Conservation (phyloP, 352 stramenopile species). For the Phytopythium boreale region DNA sequence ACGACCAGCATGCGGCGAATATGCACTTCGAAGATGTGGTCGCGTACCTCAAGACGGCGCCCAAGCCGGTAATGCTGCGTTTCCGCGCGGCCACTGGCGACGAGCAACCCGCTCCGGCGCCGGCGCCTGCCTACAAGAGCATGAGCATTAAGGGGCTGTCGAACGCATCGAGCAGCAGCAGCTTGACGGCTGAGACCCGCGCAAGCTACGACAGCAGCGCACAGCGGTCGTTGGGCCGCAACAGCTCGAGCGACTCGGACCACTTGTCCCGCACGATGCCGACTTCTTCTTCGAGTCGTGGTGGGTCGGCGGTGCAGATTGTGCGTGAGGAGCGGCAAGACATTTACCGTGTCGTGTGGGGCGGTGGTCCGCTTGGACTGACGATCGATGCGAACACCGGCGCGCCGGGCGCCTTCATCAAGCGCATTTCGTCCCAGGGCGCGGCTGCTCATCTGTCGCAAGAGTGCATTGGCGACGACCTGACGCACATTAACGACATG, state of each 20-base stretch:
- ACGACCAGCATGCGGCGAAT: slow-evolving; percentile 52
- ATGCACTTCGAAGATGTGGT: slow-evolving; percentile 86
- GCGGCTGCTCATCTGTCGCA: slow-evolving; percentile 71
- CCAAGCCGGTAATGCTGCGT: slow-evolving; percentile 70
- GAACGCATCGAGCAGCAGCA: slow-evolving; percentile 18
- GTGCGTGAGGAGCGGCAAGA: slow-evolving; percentile 33
- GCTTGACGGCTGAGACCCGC: slow-evolving; percentile 9
- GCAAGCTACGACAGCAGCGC: slow-evolving; percentile 27
- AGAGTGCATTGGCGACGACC: slow-evolving; percentile 75
- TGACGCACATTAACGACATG: slow-evolving; percentile 87
- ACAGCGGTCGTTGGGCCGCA: slow-evolving; percentile 14
- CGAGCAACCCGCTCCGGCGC: slow-evolving; percentile 16
- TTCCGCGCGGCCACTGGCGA: slow-evolving; percentile 56
- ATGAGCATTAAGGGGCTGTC: slow-evolving; percentile 32
- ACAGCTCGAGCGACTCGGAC: slow-evolving; percentile 2
- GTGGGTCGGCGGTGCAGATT: slow-evolving; percentile 30
- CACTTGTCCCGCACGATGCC: slow-evolving; percentile 11
- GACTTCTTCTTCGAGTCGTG: slow-evolving; percentile 13
- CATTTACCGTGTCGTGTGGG: slow-evolving; percentile 82
- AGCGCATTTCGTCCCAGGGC: slow-evolving; percentile 72
- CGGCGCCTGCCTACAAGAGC: slow-evolving; percentile 17
- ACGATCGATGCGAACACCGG: slow-evolving; percentile 77
- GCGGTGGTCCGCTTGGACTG: slow-evolving; percentile 64
- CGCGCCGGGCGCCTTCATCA: slow-evolving; percentile 69
- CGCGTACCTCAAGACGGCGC: slow-evolving; percentile 73